These are phyloP conservation scores for Penicillium subrubescens DNA, from an alignment of 495 filamentous ascomycete genomes.

Conservation along the genomic window DNA sequence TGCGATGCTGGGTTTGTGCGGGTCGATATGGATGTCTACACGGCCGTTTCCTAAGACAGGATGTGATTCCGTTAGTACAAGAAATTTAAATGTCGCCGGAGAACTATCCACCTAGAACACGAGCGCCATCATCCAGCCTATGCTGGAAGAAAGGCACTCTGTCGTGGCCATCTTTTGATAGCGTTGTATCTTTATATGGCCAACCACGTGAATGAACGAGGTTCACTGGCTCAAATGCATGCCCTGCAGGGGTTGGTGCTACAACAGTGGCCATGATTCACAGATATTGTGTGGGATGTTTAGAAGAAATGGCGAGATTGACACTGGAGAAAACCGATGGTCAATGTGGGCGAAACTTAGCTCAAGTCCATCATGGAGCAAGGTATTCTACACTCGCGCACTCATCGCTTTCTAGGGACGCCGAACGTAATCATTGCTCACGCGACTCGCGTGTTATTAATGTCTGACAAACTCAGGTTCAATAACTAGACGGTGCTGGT, in stretches of 20 bases:
- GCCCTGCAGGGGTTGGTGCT: neutral
- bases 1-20: constrained; percentile 8
- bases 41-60: constrained; percentile 10
- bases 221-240: neutral
- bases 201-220: neutral
- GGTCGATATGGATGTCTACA: constrained; percentile 8
- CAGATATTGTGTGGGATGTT: neutral
- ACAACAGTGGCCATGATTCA: neutral
- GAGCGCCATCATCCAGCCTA: neutral
- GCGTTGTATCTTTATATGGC: neutral
- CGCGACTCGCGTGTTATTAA: neutral
- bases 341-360: constrained; percentile 2
- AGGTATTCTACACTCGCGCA: neutral
- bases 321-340: constrained; percentile 7
- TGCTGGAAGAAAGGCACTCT: neutral
- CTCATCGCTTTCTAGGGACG: neutral
- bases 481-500: neutral
- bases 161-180: neutral
- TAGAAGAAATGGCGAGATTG: constrained; percentile 6
- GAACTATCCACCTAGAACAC: neutral
- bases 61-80: constrained; percentile 7
- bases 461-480: neutral
- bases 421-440: neutral
- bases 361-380: neutral
- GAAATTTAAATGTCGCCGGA: neutral